These are phyloP conservation scores for Croton setiger DNA, from an alignment of 441 rosid species.

Conservation along the genomic window DNA sequence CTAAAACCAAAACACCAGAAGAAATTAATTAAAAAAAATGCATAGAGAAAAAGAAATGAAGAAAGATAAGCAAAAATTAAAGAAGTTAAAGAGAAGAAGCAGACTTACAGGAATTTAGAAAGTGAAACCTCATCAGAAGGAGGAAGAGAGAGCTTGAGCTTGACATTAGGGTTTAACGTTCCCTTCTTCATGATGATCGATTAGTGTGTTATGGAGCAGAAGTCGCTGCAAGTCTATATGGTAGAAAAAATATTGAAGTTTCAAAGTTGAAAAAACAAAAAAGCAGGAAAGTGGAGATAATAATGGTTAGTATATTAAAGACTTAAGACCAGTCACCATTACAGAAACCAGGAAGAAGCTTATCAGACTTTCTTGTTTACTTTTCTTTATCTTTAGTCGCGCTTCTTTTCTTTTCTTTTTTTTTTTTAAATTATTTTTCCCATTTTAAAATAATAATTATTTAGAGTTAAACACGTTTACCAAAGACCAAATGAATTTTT, in stretches of 20 bases:
- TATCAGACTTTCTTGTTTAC: constrained; percentile 13
- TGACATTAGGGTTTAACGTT: constrained; percentile 37
- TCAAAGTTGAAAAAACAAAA: not conserved
- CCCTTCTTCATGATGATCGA: constrained; percentile 46
- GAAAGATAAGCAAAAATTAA: constrained; percentile 4
- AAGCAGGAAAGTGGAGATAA: not conserved
- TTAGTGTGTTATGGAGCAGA: too few species aligned
- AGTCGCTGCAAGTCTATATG: not conserved
- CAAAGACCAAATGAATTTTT: too few species aligned
- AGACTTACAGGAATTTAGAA: constrained; percentile 63
- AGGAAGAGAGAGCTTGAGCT: constrained; percentile 67
- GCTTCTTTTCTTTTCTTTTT: too few species aligned
- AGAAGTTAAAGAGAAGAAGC: not conserved
- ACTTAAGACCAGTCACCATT: constrained; percentile 3
- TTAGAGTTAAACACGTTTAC: too few species aligned
- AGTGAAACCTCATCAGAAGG: constrained; percentile 48
- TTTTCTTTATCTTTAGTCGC: not conserved
- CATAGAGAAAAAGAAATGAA: not conserved
- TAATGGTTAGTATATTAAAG: constrained; percentile 2
- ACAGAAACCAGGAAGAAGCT: constrained; percentile 9
- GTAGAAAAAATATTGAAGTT: too few species aligned
- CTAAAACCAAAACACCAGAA: constrained; percentile 28
- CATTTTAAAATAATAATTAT: too few species aligned
- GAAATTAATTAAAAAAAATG: constrained; percentile 7
- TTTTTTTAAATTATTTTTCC: too few species aligned